phyloP scores from a whole-genome alignment of 768 basidiomycete species.

The Boletus vermiculosoides region DNA sequence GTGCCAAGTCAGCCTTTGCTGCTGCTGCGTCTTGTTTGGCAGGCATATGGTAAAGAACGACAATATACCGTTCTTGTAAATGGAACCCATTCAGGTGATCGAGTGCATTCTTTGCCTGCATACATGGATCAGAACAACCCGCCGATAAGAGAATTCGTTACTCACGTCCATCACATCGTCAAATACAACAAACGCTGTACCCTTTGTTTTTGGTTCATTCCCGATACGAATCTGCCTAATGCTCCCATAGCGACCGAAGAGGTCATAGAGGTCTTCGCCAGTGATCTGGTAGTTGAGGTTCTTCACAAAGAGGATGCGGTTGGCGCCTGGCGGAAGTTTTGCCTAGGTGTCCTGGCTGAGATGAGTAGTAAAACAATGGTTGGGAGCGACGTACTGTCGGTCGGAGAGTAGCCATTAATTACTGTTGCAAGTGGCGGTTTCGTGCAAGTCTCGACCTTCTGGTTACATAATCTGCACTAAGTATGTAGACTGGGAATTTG shows the following conservation, averaged over 20 bases:
- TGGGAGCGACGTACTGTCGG: conserved; percentile 50
- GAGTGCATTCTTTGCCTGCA: conserved; percentile 91
- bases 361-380: background rate
- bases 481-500: no score
- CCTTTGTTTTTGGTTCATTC: conserved; percentile 87
- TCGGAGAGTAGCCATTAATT: conserved; percentile 65
- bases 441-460: background rate
- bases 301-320: conserved; percentile 90
- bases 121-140: conserved; percentile 15
- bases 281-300: conserved; percentile 91
- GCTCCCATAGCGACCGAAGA: conserved; percentile 96
- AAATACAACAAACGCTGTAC: conserved; percentile 95
- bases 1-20: conserved; percentile 87
- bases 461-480: conserved; percentile 21
- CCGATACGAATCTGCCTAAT: conserved; percentile 95
- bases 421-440: conserved; percentile 1
- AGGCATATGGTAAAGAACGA: conserved; percentile 97
- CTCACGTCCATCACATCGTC: conserved; percentile 95
- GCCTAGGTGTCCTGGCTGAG: conserved; percentile 42
- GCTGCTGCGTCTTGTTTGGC: conserved; percentile 95
- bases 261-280: conserved; percentile 92
- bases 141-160: conserved; percentile 5
- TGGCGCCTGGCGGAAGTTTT: conserved; percentile 89
- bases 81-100: conserved; percentile 98
- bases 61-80: conserved; percentile 96